A percentile compares a stretch with the other conserved stretches of the same genome.
Conservation (phyloP, 352 stramenopile genomes). For the Phytophthora pini region DNA sequence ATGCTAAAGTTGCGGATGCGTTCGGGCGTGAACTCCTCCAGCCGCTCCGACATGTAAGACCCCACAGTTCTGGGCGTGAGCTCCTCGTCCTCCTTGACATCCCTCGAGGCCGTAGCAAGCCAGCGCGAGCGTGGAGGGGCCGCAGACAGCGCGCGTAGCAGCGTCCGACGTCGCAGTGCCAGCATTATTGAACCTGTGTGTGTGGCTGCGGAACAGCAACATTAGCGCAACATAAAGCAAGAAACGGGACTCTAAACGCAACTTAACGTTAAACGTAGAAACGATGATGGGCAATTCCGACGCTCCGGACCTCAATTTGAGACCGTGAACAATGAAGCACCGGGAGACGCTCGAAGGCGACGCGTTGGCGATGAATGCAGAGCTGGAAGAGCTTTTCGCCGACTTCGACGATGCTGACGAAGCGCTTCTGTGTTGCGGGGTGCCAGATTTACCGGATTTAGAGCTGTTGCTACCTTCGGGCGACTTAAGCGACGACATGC, state of each 20-base stretch:
- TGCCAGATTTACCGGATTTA: slow-evolving; percentile 31
- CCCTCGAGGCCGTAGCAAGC: slow-evolving; percentile 18
- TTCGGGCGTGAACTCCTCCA: slow-evolving; percentile 67
- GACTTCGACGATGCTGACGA: slow-evolving; percentile 9
- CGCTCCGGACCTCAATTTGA: slow-evolving; percentile 15
- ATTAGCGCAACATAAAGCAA: neutral
- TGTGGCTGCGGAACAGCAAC: slow-evolving; percentile 22
- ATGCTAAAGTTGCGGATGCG: slow-evolving; percentile 93
- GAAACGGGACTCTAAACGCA: neutral
- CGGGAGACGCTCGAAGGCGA: slow-evolving; percentile 1
- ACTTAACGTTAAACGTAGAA: slow-evolving; percentile 9
- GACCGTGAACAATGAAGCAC: slow-evolving; percentile 14
- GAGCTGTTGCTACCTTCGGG: slow-evolving; percentile 29
- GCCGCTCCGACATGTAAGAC: slow-evolving; percentile 62
- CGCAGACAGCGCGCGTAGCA: slow-evolving; percentile 11
- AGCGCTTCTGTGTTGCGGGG: slow-evolving; percentile 7
- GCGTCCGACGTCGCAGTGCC: slow-evolving; percentile 14
- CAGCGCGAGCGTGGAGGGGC: slow-evolving; percentile 8
- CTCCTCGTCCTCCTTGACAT: slow-evolving; percentile 7
- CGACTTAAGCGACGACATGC: slow-evolving; percentile 18
- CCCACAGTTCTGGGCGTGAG: slow-evolving; percentile 65
- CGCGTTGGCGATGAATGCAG: slow-evolving; percentile 13
- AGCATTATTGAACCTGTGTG: slow-evolving; percentile 30
- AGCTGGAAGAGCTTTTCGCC: slow-evolving; percentile 11
- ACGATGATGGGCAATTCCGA: slow-evolving; percentile 27